These are phyloP conservation scores for Solanum chiquidenum DNA, from an alignment of 257 asterid genomes.

Conservation along the genomic window DNA sequence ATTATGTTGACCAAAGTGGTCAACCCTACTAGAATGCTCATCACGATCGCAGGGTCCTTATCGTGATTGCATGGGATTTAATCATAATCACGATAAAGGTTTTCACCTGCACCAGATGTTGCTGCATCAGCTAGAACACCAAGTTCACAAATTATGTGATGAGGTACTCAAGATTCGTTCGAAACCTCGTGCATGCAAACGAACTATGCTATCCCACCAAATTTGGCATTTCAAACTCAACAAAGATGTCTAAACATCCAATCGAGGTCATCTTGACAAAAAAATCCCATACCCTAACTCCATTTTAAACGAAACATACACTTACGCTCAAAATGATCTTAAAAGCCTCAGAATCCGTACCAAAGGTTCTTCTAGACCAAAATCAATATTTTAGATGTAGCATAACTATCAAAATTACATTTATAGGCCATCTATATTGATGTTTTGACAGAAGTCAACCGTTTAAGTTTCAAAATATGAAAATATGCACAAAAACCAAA, in stretches of 20 bases:
- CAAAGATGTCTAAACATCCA: not conserved
- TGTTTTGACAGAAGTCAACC: not conserved
- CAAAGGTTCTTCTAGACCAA: not conserved
- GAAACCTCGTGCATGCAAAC: not conserved
- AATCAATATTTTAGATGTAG: not conserved
- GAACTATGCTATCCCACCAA: not conserved
- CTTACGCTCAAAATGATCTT: not conserved
- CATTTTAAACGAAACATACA: not conserved
- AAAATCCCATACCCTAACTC: not conserved
- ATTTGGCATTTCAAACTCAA: not conserved
- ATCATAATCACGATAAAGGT: not conserved
- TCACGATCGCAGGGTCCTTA: not conserved
- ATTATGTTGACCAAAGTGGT: not conserved
- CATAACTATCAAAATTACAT: no score
- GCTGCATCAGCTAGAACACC: not conserved
- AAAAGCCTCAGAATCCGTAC: not conserved
- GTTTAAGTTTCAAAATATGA: not conserved
- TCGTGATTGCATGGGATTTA: not conserved
- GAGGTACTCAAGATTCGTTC: not conserved
- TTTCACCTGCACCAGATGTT: not conserved
- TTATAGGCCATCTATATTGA: no score
- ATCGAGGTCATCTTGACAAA: not conserved
- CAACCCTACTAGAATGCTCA: not conserved
- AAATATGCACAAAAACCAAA: not conserved
- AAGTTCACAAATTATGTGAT: not conserved